Evolutionary conservation across 768 basidiomycete genomes (phyloP), one percentile per base, ranked within the genome.

Genomic region (Cyclocybe cylindracea): DNA sequence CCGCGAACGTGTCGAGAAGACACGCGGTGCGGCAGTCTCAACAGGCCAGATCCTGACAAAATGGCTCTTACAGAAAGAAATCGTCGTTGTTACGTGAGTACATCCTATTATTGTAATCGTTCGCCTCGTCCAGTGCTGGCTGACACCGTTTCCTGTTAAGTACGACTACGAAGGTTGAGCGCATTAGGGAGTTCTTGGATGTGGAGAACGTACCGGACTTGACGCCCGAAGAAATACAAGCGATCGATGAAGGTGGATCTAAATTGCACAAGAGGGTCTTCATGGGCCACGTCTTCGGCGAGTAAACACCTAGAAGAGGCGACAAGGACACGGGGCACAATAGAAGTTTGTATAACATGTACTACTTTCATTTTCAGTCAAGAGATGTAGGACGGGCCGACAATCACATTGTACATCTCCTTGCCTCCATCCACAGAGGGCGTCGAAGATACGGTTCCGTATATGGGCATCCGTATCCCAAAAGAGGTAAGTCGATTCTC

Each of bases 21-120:
- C 64, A n/a, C 58, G 62, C 6, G 74, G 73, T 7, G 62, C 62
- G 46, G 63, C 75, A 16, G 76, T 80, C 10, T 78, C 83, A 4
- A 66, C 78, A 1, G 82, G 80, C 13, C 88, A 91, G 62, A 81
- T 89, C 29, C 67, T 91, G 46, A 76, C 79, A 49, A 82, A 85
- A 46, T 91, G 89, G 88, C 70, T 85, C 8, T 70, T 76, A 46
- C 74, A 80, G 53, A 89, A 88, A 62, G 81, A 77, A 43, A 76
- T 75, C n/a, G 71, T 85, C 36, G 78, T 86, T 35, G 80, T 89
- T 48, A 88, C 86, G 84, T 85, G 63, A 62, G 79, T 62, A 38
- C 19, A 24, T 43, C 32, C 50, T 24, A 5, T 24, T 24, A 5
- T 24, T 5, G 24, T 0, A 24, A 24, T 24, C 24, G 24, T 24